These are phyloP conservation scores for Fraxinus xanthoxyloides DNA, from an alignment of 305 asterid species.

Conservation along the genomic window DNA sequence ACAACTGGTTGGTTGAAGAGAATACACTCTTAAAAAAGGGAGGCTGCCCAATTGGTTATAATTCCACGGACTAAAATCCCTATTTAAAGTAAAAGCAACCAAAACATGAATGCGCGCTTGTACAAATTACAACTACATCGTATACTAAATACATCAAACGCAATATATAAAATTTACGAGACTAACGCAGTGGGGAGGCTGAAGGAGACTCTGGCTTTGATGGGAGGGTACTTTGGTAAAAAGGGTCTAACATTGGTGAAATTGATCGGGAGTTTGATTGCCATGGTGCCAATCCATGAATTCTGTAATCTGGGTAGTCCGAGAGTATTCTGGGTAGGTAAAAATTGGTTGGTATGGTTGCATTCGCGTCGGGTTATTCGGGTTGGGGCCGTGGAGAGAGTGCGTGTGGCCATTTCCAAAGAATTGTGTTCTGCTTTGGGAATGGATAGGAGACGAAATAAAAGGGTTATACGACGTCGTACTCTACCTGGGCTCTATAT, in stretches of 20 bases:
- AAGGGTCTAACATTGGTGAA: conserved; percentile 28
- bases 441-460: neutral
- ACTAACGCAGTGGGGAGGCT: conserved; percentile 52
- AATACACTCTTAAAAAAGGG: neutral
- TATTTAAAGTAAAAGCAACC: neutral
- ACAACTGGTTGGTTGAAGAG: neutral
- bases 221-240: conserved; percentile 25
- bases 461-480: neutral
- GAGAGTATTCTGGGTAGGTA: neutral
- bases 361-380: conserved; percentile 20
- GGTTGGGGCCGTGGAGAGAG: conserved; percentile 31
- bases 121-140: neutral
- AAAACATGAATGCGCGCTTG: neutral
- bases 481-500: neutral
- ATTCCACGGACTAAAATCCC: neutral
- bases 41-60: neutral
- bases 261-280: conserved; percentile 27
- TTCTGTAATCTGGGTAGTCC: conserved; percentile 15
- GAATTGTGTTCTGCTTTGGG: neutral
- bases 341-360: conserved; percentile 9
- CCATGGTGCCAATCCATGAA: conserved; percentile 36
- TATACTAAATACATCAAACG: neutral
- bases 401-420: conserved; percentile 43
- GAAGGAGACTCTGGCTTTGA: conserved; percentile 36
- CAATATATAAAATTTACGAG: neutral